Conservation (phyloP, 768 basidiomycete genomes). For the Dentipellis fragilis region DNA sequence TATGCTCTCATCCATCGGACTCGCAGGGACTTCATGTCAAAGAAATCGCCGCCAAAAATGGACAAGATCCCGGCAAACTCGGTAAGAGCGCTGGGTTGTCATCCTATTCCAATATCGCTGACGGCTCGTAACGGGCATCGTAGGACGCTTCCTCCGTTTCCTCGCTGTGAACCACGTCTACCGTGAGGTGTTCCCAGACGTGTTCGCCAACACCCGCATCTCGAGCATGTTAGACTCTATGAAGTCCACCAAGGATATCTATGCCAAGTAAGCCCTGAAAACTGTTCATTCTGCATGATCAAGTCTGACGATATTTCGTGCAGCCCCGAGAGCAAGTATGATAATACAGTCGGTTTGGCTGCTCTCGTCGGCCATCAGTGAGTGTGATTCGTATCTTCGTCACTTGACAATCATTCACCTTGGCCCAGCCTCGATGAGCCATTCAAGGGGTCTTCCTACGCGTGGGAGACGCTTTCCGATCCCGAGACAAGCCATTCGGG, state of each 20-base stretch:
- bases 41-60: too few relatives aligned
- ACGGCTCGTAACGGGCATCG: slow-evolving; percentile 16
- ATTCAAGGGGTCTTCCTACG: slow-evolving; percentile 12
- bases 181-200: slow-evolving; percentile 20
- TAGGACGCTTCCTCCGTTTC: slow-evolving; percentile 14
- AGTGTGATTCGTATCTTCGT: too few relatives aligned
- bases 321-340: slow-evolving; percentile 7
- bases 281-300: not conserved
- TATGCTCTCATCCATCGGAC: too few relatives aligned
- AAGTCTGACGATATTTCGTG: not conserved
- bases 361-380: too few relatives aligned
- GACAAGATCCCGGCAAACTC: too few relatives aligned
- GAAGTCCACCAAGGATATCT: slow-evolving; percentile 12
- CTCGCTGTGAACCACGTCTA: slow-evolving; percentile 23
- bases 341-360: not conserved
- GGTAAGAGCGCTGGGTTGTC: not conserved
- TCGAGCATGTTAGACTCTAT: slow-evolving; percentile 11
- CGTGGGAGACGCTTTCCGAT: slow-evolving; percentile 12
- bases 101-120: too few relatives aligned
- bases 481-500: not conserved
- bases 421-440: not conserved
- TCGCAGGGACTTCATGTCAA: not conserved
- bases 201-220: slow-evolving; percentile 21
- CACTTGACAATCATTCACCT: too few relatives aligned
- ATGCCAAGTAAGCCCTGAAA: not conserved